These are phyloP conservation scores for Anacardium occidentale DNA, from an alignment of 345 rosid species.

Conservation along the genomic window DNA sequence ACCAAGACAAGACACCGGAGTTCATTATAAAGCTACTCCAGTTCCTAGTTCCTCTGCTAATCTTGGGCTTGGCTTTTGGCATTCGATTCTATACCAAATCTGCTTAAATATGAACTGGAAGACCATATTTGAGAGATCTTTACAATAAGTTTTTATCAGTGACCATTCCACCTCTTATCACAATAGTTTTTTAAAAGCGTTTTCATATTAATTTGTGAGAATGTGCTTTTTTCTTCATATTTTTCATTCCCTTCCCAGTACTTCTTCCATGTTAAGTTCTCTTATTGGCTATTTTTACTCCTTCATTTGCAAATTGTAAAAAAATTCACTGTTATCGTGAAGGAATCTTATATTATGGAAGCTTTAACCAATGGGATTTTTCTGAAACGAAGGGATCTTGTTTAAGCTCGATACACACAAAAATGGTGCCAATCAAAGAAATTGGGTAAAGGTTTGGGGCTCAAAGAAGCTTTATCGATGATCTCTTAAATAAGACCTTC, in stretches of 20 bases:
- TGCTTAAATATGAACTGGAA: conserved; percentile 25
- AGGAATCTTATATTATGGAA: neutral
- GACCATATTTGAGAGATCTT: neutral
- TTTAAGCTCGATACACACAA: too few relatives aligned
- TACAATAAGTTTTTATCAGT: conserved; percentile 9
- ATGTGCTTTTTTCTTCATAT: conserved; percentile 22
- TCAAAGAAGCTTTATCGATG: too few relatives aligned
- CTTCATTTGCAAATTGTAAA: neutral
- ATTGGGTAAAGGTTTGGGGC: too few relatives aligned
- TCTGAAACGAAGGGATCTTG: too few relatives aligned
- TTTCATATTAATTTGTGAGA: neutral
- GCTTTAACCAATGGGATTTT: too few relatives aligned
- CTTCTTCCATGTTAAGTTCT: neutral
- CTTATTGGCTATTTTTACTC: neutral
- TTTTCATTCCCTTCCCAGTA: neutral
- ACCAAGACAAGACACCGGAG: conserved; percentile 72
- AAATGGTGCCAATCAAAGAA: too few relatives aligned
- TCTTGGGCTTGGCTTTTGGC: conserved; percentile 90
- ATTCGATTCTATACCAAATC: conserved; percentile 74
- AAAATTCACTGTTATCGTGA: neutral
- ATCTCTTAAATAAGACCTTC: too few relatives aligned
- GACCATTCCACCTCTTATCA: neutral
- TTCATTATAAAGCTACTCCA: conserved; percentile 74
- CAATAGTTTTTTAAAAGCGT: neutral
- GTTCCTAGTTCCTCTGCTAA: conserved; percentile 85